Evolutionary conservation across 2,329 filamentous ascomycete genomes (phyloP).

Genomic region (Xylariaceae sp.): DNA sequence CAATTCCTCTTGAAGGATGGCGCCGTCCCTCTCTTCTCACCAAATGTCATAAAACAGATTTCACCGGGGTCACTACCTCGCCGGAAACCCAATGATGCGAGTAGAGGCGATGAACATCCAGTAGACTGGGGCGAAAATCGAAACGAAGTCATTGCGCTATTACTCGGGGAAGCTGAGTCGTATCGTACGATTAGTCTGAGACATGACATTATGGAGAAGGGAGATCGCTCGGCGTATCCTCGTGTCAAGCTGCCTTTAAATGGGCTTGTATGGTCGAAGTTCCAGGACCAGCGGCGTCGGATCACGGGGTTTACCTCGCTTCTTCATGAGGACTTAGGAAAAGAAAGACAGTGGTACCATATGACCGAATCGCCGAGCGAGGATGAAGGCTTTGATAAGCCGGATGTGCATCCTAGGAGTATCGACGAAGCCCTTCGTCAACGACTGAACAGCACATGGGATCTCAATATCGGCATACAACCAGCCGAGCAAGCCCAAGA

Average conservation of each 20-base stretch:
- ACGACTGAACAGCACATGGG: slow-evolving; percentile 6
- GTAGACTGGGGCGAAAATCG: slow-evolving; percentile 1
- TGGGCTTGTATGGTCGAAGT: slow-evolving; percentile 1
- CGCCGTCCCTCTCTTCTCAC: slow-evolving; percentile 8
- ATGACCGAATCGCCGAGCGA: slow-evolving; percentile 1
- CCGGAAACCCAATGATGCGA: not conserved
- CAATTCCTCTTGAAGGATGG: slow-evolving; percentile 5
- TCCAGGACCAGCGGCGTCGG: slow-evolving; percentile 1
- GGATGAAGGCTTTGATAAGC: not conserved
- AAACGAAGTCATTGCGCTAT: not conserved
- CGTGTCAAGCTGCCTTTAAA: slow-evolving; percentile 8
- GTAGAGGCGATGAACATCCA: not conserved
- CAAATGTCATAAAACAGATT: slow-evolving; percentile 2
- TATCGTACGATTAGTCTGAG: not conserved
- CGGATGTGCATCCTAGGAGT: not conserved
- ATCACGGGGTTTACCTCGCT: slow-evolving; percentile 6
- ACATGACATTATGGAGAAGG: not conserved
- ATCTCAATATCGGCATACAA: not conserved
- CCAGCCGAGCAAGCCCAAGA: not conserved
- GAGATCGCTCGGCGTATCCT: slow-evolving; percentile 4
- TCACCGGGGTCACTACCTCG: not conserved
- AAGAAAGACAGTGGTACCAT: slow-evolving; percentile 10
- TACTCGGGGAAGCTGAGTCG: slow-evolving; percentile 6
- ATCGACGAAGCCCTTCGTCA: slow-evolving; percentile 1
- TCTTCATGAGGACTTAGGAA: slow-evolving; percentile 13